Percentiles rank a stretch among this genome's conserved stretches.
phyloP scores from a whole-genome alignment of 1,284 basidiomycete species.

The Omphalotus olearius region DNA sequence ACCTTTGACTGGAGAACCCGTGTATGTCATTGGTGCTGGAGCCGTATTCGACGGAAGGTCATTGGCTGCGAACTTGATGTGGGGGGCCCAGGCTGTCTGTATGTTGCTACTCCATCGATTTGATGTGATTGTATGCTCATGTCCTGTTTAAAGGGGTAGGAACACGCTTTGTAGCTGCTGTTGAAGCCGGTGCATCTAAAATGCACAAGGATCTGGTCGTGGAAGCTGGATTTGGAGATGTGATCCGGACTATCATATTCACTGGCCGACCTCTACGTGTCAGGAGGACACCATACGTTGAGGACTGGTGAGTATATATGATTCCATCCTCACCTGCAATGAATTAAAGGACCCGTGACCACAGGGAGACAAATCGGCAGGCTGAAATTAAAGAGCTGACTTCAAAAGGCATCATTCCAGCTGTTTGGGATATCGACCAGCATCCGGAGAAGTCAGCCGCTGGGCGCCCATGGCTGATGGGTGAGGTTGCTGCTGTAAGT shows the following conservation, averaged over 20 bases:
- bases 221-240: slow-evolving; percentile 66
- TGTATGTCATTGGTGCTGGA: slow-evolving; percentile 83
- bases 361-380: slow-evolving; percentile 60
- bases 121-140: slow-evolving; percentile 4
- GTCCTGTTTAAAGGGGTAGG: slow-evolving; percentile 49
- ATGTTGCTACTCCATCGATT: slow-evolving; percentile 37
- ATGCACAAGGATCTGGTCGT: slow-evolving; percentile 77
- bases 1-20: slow-evolving; percentile 73
- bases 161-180: slow-evolving; percentile 83
- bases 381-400: slow-evolving; percentile 76
- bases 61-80: slow-evolving; percentile 81
- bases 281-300: slow-evolving; percentile 75
- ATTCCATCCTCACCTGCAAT: not conserved
- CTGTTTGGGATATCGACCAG: slow-evolving; percentile 63
- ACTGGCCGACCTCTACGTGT: slow-evolving; percentile 87
- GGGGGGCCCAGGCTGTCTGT: slow-evolving; percentile 79
- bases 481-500: slow-evolving; percentile 17
- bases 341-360: not conserved
- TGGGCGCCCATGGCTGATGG: slow-evolving; percentile 18
- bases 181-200: slow-evolving; percentile 78
- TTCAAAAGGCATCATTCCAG: slow-evolving; percentile 73
- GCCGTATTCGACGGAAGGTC: slow-evolving; percentile 84
- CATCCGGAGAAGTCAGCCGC: slow-evolving; percentile 65
- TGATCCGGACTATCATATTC: slow-evolving; percentile 78
- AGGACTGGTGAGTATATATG: slow-evolving; percentile 54